Base-by-base conservation (phyloP, 1,284 basidiomycete species). In the Moniliophthora roreri region DNA sequence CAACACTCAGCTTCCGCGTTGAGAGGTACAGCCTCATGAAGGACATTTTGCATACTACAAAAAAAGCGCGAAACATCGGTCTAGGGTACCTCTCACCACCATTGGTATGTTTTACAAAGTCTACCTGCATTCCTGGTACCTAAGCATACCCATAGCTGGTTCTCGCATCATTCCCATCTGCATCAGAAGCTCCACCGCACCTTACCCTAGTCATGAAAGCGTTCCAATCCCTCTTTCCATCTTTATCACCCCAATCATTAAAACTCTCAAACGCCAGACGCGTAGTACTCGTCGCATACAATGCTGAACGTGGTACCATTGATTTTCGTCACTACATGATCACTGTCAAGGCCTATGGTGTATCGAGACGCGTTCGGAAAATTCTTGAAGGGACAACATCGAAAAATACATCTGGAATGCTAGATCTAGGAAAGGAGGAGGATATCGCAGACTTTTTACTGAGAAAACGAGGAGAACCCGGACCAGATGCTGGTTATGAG, bases 401-500 rank as follows among this genome's bases (percentile, higher is more conserved):
- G 41, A 70, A 70, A 52, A 69, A 73, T 7, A 64, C 73, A 10
- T 64, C 68, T 5, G 56, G 59, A n/a, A 72, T 76, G 1, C 68
- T 95, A 23, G 86, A 99, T 68, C 82, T 99, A 11, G 86, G 90
- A 2, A 88, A 85, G 59, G 93, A 95, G 62, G 87, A 91, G 64
- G 96, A 99, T 68, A 90, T 99, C 45, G 93, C 95, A 2, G 96
- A 99, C 69, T 99, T 98, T 69, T 74, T 99, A 54, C 77, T 99
- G 34, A 76, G 93, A 26, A 82, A 81, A 58, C 72, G 76, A 39
- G 86, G 89, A 8, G 85, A 87, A 52, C 72, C 77, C 2, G 87
- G 82, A 8, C 81, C 84, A 8, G 87, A 89, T 55, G 91, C 89
- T 10, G 90, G 91, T 2, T 95, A 95, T 62, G 94, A 96, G 66